Percentiles rank a stretch among this genome's conserved stretches.
These are phyloP conservation scores for Spergularia azorica DNA, from an alignment of 179 eudicot genomes.

Conservation along the genomic window DNA sequence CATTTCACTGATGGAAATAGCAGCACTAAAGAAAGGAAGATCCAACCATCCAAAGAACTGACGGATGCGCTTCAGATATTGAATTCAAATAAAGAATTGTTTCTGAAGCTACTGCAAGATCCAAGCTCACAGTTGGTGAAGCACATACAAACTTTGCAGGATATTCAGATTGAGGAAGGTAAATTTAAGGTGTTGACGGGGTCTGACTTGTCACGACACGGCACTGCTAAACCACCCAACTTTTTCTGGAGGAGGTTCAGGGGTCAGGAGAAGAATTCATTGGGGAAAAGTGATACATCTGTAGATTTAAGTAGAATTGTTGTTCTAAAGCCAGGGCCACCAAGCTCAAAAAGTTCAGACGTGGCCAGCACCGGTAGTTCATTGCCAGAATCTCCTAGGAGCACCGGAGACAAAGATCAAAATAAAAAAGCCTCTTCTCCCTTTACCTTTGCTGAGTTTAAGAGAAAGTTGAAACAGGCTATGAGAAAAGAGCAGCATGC, in stretches of 20 bases:
- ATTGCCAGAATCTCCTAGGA: constrained; percentile 26
- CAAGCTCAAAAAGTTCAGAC: constrained; percentile 29
- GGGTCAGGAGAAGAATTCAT: constrained; percentile 49
- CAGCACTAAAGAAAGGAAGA: constrained; percentile 31
- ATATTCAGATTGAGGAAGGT: constrained; percentile 42
- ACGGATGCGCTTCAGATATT: constrained; percentile 60
- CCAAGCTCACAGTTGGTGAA: constrained; percentile 58
- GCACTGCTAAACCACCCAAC: constrained; percentile 37
- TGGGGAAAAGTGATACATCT: constrained; percentile 35
- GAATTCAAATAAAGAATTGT: constrained; percentile 59
- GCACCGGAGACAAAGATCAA: constrained; percentile 33
- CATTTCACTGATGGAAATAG: constrained; percentile 46
- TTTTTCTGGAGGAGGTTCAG: constrained; percentile 67
- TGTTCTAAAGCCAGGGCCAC: constrained; percentile 54
- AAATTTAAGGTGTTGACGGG: constrained; percentile 33
- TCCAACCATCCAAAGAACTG: constrained; percentile 50
- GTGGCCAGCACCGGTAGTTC: constrained; percentile 29
- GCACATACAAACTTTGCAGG: constrained; percentile 48
- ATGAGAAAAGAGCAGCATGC: constrained; percentile 68
- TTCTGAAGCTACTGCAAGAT: constrained; percentile 68
- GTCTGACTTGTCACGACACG: constrained; percentile 30
- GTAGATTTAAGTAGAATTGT: constrained; percentile 52
- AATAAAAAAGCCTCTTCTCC: constrained; percentile 49
- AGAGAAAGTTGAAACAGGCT: constrained; percentile 63
- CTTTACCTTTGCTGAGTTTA: constrained; percentile 76